A percentile compares a stretch with the other conserved stretches of the same genome.
phyloP scores from a whole-genome alignment of 345 rosid species.

The Erucastrum elatum region DNA sequence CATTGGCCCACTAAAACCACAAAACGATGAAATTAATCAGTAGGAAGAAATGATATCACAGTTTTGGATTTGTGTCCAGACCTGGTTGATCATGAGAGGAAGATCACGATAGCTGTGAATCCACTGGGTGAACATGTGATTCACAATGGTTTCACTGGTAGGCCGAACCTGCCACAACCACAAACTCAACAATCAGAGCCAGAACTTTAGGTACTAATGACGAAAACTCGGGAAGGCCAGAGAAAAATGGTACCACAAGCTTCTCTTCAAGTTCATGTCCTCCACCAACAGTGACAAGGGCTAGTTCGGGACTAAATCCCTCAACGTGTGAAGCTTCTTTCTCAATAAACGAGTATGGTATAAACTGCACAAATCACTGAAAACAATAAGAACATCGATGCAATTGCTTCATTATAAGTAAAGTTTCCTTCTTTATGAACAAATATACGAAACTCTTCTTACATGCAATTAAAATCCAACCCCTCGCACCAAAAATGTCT shows the following conservation, averaged over 20 bases:
- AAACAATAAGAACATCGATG: neutral
- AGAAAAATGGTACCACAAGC: constrained; percentile 71
- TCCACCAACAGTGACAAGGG: constrained; percentile 86
- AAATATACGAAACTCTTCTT: too few relatives aligned
- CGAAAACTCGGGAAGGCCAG: constrained; percentile 9
- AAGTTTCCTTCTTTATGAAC: neutral
- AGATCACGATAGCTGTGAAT: constrained; percentile 94
- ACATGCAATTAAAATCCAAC: too few relatives aligned
- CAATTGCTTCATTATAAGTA: neutral
- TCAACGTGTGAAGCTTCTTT: constrained; percentile 97
- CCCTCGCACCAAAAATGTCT: neutral
- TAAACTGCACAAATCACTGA: constrained; percentile 55
- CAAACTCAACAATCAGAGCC: constrained; percentile 72
- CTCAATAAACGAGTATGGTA: constrained; percentile 96
- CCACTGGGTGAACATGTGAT: constrained; percentile 98
- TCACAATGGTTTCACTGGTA: constrained; percentile 92
- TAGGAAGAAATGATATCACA: neutral
- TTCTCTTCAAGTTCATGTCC: constrained; percentile 96
- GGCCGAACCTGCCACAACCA: constrained; percentile 99
- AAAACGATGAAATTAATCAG: neutral
- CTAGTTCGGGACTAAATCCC: constrained; percentile 92
- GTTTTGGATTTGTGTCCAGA: constrained; percentile 14
- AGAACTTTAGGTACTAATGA: constrained; percentile 51
- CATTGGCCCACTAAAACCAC: constrained; percentile 83
- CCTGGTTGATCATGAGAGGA: constrained; percentile 95